These are phyloP conservation scores for Amylocarpus encephaloides DNA, from an alignment of 2,329 filamentous ascomycete genomes.

Conservation along the genomic window DNA sequence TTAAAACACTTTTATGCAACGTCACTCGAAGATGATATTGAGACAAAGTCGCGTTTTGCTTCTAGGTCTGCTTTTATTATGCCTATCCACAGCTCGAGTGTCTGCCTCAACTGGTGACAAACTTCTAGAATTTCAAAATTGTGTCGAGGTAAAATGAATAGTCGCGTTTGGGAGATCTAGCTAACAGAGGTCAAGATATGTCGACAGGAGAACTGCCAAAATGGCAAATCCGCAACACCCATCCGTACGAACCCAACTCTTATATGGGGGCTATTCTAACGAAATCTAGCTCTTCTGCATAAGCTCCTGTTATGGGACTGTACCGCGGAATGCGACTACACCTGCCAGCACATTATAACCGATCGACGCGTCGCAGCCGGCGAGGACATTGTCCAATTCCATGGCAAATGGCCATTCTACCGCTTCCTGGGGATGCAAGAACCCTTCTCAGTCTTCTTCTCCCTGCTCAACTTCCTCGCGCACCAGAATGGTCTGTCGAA, in stretches of 20 bases:
- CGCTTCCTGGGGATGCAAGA: slow-evolving; percentile 91
- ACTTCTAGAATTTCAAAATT: slow-evolving; percentile 80
- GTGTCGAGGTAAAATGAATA: slow-evolving; percentile 58
- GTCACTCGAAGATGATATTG: slow-evolving; percentile 18
- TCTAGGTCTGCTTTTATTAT: slow-evolving; percentile 9
- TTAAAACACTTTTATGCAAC: not conserved
- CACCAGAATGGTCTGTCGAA: slow-evolving; percentile 72
- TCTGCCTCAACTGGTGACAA: slow-evolving; percentile 76
- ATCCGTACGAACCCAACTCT: slow-evolving; percentile 22
- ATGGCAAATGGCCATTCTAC: slow-evolving; percentile 97
- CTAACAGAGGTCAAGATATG: slow-evolving; percentile 57
- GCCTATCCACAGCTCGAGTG: slow-evolving; percentile 36
- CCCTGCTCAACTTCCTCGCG: slow-evolving; percentile 80
- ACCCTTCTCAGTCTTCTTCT: slow-evolving; percentile 89
- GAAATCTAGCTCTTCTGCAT: slow-evolving; percentile 63
- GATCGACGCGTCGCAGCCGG: slow-evolving; percentile 58
- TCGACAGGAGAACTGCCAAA: slow-evolving; percentile 69
- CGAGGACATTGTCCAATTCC: slow-evolving; percentile 77
- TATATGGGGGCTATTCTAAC: slow-evolving; percentile 13
- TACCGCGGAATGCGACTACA: slow-evolving; percentile 92
- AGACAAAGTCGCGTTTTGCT: slow-evolving; percentile 11
- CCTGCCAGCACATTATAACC: slow-evolving; percentile 92
- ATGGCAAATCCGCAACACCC: slow-evolving; percentile 46
- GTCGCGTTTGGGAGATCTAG: slow-evolving; percentile 7
- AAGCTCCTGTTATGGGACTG: slow-evolving; percentile 90